Conservation (phyloP, 2,329 filamentous ascomycete genomes). For the Venturia carpophila region DNA sequence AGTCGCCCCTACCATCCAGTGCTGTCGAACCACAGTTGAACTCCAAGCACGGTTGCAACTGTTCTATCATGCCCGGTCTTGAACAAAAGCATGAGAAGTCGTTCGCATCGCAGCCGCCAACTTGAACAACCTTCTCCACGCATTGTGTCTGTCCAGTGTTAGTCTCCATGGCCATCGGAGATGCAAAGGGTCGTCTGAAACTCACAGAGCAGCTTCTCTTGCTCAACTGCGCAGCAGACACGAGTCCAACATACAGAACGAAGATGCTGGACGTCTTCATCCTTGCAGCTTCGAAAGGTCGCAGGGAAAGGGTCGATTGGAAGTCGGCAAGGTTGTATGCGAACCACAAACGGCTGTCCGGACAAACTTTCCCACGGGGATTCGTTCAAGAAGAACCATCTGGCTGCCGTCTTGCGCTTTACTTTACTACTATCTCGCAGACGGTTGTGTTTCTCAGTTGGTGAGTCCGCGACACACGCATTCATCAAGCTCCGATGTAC, state of each 20-base stretch:
- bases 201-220: constrained; percentile 9
- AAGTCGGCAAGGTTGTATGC: background rate
- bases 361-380: background rate
- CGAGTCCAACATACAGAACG: background rate
- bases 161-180: background rate
- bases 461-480: background rate
- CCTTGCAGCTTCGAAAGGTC: background rate
- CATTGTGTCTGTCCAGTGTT: constrained; percentile 1
- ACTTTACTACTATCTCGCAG: background rate
- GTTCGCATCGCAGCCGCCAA: background rate
- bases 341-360: constrained; percentile 7
- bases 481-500: constrained; percentile 6
- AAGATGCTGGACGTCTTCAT: constrained; percentile 4
- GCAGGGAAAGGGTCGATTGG: background rate
- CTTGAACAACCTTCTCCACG: constrained; percentile 8
- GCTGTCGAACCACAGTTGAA: background rate
- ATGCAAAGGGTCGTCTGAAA: background rate
- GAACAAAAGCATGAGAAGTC: constrained; percentile 1
- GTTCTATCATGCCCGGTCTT: constrained; percentile 2
- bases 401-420: background rate
- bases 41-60: constrained; percentile 10
- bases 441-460: background rate
- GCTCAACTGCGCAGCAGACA: background rate
- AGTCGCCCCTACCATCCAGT: background rate
- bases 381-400: constrained; percentile 5